These are phyloP conservation scores for Escovopsis sp. DNA, from an alignment of 2,329 filamentous ascomycete genomes.

Conservation along the genomic window DNA sequence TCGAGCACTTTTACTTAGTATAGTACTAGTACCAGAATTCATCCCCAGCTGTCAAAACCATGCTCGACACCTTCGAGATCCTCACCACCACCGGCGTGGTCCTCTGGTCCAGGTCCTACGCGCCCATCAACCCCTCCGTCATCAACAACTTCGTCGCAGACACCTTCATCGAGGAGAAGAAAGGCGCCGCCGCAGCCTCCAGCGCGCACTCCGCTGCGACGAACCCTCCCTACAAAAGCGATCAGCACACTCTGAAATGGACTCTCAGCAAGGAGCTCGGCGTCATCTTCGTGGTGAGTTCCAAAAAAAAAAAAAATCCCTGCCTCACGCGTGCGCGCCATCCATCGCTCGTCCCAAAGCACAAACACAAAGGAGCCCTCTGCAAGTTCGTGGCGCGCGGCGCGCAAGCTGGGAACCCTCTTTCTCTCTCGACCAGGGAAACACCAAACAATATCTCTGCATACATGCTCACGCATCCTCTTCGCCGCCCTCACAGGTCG, in stretches of 20 bases:
- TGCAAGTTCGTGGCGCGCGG: background rate
- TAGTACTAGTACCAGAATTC: no score
- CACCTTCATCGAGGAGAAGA: slow-evolving; percentile 93
- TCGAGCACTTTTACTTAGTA: no score
- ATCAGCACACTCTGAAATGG: slow-evolving; percentile 93
- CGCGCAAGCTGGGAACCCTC: no score
- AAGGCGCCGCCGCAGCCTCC: slow-evolving; percentile 43
- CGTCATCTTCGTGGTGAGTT: slow-evolving; percentile 74
- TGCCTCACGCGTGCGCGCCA: no score
- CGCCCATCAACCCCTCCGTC: slow-evolving; percentile 61
- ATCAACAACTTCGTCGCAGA: slow-evolving; percentile 93
- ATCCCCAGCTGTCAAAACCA: slow-evolving; percentile 22
- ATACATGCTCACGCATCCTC: no score
- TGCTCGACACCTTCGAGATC: slow-evolving; percentile 96
- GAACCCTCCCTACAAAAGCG: slow-evolving; percentile 69
- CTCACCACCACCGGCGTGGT: slow-evolving; percentile 92
- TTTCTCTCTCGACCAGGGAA: no score
- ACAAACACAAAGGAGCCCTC: no score
- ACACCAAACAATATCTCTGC: no score
- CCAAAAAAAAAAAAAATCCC: no score
- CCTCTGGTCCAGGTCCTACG: slow-evolving; percentile 83
- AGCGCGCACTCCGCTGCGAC: slow-evolving; percentile 41
- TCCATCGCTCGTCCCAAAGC: no score
- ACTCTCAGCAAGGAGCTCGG: slow-evolving; percentile 83
- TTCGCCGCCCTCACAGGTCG: no score